Percentiles rank a stretch among this genome's conserved stretches.
Conservation (phyloP, 345 rosid genomes). For the Heritiera littoralis region DNA sequence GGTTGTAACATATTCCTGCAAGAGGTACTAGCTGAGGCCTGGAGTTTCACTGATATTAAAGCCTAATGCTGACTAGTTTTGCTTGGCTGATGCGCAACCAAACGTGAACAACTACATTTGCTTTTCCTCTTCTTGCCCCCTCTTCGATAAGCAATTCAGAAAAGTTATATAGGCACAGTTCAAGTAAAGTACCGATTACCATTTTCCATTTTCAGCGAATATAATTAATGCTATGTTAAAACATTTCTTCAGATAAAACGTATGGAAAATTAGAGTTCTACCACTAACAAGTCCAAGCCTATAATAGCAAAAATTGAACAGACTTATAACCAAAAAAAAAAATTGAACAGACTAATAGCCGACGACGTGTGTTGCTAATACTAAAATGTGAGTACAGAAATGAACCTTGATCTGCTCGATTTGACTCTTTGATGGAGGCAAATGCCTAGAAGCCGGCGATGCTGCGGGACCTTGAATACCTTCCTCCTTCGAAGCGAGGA, state of each 20-base stretch:
- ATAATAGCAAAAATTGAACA: background rate
- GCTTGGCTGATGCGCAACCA: background rate
- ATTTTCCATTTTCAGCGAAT: too few species aligned
- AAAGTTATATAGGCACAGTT: too few species aligned
- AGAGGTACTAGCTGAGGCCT: too few species aligned
- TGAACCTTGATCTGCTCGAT: slow-evolving; percentile 48
- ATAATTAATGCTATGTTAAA: background rate
- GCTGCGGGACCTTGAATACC: slow-evolving; percentile 30
- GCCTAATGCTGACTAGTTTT: background rate
- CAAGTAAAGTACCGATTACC: too few species aligned
- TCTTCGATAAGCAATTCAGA: too few species aligned
- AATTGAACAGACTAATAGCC: background rate
- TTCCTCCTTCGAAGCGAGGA: slow-evolving; percentile 42
- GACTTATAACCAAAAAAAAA: background rate
- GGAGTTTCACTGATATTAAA: too few species aligned
- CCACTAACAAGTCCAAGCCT: background rate
- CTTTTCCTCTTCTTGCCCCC: too few species aligned
- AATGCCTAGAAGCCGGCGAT: slow-evolving; percentile 1
- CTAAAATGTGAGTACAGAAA: background rate
- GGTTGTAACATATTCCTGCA: background rate
- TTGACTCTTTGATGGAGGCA: slow-evolving; percentile 41
- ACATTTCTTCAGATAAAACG: background rate
- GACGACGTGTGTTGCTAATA: too few species aligned
- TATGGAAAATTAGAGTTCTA: too few species aligned
- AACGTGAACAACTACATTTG: too few species aligned